Evolutionary conservation across 2,329 filamentous ascomycete genomes (phyloP), one percentile per base, ranked within the genome.

Genomic region (Penicillium sp.): DNA sequence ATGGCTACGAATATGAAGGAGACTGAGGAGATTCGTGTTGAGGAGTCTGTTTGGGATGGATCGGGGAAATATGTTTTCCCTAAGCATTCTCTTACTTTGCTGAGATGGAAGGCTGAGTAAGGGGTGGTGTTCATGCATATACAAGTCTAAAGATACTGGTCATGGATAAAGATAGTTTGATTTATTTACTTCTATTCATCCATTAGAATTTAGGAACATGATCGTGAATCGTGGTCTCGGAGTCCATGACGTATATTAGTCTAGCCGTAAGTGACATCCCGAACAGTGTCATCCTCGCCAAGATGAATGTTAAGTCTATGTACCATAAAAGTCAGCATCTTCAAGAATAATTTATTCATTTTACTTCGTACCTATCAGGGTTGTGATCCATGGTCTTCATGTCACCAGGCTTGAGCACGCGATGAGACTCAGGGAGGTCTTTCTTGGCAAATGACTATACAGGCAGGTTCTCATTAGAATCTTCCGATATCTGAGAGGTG

Each of bases 61-160:
- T 74, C 82, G 68, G 87, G 84, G 1, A 71, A 76, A 44, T 91
- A 84, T 67, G 82, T 76, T 2, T 93, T 93, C 73, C 79, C 81
- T 1, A 90, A 86, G 77, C 84, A 88, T 70, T 90, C 87, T 3
- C 80, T 92, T 47, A 90, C 87, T 3, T 75, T 92, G 74, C 70
- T 92, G 65, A 78, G 81, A 62, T 84, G 82, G 81, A 81, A 81
- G 68, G 61, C 65, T 24, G 68, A 67, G 62, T 60, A 53, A 35
- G 19, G 10, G 35, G 9, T 52, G 3, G 31, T 21, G 33, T 13
- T 43, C 35, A 33, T 33, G 7, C 11, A 19, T 39, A 9, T 39
- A 19, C 16, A 13, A 13, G 9, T 42, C 19, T 42, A 42, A 22
- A 42, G 39, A 42, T n/a, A 14, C 13, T 14, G 39, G n/a, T 42